phyloP scores from a whole-genome alignment of 2,329 filamentous ascomycete species.

The Nannizziopsis arthrosporioides region DNA sequence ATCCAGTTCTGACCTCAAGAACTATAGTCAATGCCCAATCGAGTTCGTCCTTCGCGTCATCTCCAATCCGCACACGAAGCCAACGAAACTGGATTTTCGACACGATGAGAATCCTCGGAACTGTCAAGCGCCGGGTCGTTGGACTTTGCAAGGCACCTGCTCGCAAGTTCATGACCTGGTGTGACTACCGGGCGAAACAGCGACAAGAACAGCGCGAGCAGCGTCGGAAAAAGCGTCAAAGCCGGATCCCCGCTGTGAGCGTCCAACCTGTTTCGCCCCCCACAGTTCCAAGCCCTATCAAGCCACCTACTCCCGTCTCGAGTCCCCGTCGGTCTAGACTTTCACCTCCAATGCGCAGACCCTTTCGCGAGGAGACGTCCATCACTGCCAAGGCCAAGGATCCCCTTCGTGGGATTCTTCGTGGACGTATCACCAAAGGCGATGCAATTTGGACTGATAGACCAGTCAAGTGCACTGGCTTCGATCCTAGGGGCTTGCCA shows the following conservation, averaged over 20 bases:
- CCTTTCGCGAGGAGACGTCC: constrained; percentile 1
- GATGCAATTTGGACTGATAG: background rate
- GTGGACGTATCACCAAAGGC: constrained; percentile 1
- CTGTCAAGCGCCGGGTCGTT: constrained; percentile 7
- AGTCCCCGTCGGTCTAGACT: background rate
- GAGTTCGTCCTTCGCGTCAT: background rate
- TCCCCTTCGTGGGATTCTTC: background rate
- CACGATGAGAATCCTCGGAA: constrained; percentile 7
- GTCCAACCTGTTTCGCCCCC: background rate
- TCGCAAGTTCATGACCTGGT: constrained; percentile 3
- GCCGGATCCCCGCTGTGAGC: background rate
- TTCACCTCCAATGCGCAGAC: background rate
- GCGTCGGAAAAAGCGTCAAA: background rate
- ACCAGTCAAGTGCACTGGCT: background rate
- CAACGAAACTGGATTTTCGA: constrained; percentile 3
- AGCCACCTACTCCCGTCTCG: background rate
- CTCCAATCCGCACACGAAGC: background rate
- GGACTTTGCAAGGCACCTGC: constrained; percentile 3
- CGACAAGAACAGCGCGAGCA: background rate
- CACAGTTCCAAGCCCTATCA: background rate
- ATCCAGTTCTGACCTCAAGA: background rate
- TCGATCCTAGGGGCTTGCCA: background rate
- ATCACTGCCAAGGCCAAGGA: background rate
- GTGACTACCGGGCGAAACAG: background rate
- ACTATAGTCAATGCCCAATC: background rate